Evolutionary conservation across 192 early-diverging fungal species (phyloP).

Genomic region (Gamsiella multidivaricata): DNA sequence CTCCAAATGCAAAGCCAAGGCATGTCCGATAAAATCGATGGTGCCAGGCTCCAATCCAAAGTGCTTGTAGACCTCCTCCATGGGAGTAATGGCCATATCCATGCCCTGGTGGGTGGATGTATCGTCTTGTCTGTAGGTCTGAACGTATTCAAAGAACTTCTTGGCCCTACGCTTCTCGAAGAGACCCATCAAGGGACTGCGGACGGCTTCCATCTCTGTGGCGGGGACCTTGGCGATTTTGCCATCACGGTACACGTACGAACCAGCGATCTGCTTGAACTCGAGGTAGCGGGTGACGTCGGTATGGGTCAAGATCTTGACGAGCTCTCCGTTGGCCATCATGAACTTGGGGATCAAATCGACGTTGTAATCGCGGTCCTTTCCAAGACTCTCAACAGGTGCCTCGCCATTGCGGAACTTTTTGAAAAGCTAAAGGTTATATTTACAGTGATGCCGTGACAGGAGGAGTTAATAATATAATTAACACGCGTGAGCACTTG

Average conservation of each 20-base stretch:
- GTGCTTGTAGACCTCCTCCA: constrained; percentile 88
- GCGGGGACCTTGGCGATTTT: constrained; percentile 96
- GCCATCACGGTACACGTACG: constrained; percentile 91
- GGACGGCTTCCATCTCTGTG: constrained; percentile 86
- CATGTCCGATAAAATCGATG: constrained; percentile 98
- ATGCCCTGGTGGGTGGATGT: constrained; percentile 85
- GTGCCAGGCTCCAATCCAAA: constrained; percentile 94
- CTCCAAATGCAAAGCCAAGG: constrained; percentile 95
- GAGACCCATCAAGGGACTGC: constrained; percentile 88
- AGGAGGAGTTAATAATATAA: constrained; percentile 2
- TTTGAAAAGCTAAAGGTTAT: constrained; percentile 68
- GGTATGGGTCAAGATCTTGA: constrained; percentile 96
- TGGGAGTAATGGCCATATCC: constrained; percentile 78
- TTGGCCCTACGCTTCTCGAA: constrained; percentile 94
- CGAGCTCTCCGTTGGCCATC: constrained; percentile 98
- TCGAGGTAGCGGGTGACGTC: constrained; percentile 98
- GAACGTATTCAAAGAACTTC: constrained; percentile 96
- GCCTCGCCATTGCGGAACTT: constrained; percentile 71
- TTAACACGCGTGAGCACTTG: constrained; percentile 37
- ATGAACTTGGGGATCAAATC: constrained; percentile 99
- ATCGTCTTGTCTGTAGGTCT: constrained; percentile 89
- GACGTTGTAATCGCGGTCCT: constrained; percentile 93
- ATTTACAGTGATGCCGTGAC: not conserved
- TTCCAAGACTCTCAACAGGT: constrained; percentile 67
- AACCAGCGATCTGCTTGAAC: constrained; percentile 95